Percentiles rank a stretch among this genome's conserved stretches.
Evolutionary conservation across 208 protist genomes (phyloP).

Genomic region (Leishmania lainsoni): DNA sequence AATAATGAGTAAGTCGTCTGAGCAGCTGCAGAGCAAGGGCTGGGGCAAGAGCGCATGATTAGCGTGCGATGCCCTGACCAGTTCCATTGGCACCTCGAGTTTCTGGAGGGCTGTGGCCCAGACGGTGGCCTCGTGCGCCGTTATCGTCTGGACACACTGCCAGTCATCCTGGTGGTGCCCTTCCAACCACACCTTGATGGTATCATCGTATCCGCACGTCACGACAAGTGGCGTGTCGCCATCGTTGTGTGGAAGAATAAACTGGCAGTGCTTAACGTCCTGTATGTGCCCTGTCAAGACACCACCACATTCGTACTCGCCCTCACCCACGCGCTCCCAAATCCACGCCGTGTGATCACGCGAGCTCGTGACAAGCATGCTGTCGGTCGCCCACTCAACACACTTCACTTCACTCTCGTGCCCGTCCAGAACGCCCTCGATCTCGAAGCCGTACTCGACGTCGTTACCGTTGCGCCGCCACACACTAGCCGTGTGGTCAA

Average conservation of each 20-base stretch:
- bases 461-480: conserved; percentile 52
- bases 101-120: conserved; percentile 81
- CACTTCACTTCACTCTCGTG: conserved; percentile 95
- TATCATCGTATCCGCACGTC: conserved; percentile 89
- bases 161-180: conserved; percentile 90
- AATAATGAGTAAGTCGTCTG: conserved; percentile 67
- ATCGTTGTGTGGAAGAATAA: conserved; percentile 54
- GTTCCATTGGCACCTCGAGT: conserved; percentile 49
- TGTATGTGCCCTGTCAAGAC: conserved; percentile 90
- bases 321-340: conserved; percentile 87
- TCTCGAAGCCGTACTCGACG: conserved; percentile 52
- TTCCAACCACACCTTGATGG: conserved; percentile 61
- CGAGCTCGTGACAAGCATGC: conserved; percentile 85
- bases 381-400: conserved; percentile 77
- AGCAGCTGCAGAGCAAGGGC: conserved; percentile 75
- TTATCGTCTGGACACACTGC: conserved; percentile 80
- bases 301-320: conserved; percentile 89
- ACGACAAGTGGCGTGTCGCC: conserved; percentile 69
- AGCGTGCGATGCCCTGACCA: conserved; percentile 30
- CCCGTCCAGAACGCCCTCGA: conserved; percentile 84
- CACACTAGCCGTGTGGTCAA: conserved; percentile 81
- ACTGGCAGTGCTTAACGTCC: conserved; percentile 91
- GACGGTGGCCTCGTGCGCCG: conserved; percentile 80
- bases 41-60: conserved; percentile 24
- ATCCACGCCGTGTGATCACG: conserved; percentile 92